Percentiles rank a stretch among this genome's conserved stretches.
Evolutionary conservation across 2,329 filamentous ascomycete genomes (phyloP).

Genomic region (Pseudogymnoascus verrucosus): DNA sequence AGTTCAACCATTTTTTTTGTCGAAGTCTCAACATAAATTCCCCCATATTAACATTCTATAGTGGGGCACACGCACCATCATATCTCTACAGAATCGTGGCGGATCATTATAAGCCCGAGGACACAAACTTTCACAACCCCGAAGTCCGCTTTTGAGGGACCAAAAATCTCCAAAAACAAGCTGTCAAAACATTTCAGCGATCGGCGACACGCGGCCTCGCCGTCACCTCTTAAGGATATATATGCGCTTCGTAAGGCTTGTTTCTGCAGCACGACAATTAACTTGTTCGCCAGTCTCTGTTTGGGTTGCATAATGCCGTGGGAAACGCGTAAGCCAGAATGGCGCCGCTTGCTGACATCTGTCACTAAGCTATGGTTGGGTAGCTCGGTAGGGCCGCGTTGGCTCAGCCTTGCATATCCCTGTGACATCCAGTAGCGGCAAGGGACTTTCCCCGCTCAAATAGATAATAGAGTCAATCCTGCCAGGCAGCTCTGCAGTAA

Average conservation of each 20-base stretch:
- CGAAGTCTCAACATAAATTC: slow-evolving; percentile 21
- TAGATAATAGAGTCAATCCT: slow-evolving; percentile 8
- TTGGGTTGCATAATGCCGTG: background rate
- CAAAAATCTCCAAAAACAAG: background rate
- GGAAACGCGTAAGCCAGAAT: background rate
- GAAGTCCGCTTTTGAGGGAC: background rate
- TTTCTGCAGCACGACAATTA: background rate
- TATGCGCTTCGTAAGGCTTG: background rate
- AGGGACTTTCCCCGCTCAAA: slow-evolving; percentile 2
- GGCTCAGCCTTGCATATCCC: slow-evolving; percentile 1
- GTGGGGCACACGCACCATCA: slow-evolving; percentile 58
- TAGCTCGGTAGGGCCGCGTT: background rate
- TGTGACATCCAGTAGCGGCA: slow-evolving; percentile 3
- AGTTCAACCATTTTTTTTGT: slow-evolving; percentile 32
- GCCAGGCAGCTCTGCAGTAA: slow-evolving; percentile 3
- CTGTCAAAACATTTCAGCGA: background rate
- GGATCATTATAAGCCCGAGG: slow-evolving; percentile 68
- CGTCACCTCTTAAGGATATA: background rate
- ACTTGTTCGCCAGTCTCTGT: background rate
- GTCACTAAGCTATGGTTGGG: slow-evolving; percentile 1
- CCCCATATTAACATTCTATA: slow-evolving; percentile 14
- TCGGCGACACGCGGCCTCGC: slow-evolving; percentile 1
- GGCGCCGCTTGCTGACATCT: background rate
- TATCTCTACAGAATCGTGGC: slow-evolving; percentile 66
- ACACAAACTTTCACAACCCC: slow-evolving; percentile 50